Evolutionary conservation across 2,329 filamentous ascomycete species (phyloP).

Genomic region (Cordyceps militaris): DNA sequence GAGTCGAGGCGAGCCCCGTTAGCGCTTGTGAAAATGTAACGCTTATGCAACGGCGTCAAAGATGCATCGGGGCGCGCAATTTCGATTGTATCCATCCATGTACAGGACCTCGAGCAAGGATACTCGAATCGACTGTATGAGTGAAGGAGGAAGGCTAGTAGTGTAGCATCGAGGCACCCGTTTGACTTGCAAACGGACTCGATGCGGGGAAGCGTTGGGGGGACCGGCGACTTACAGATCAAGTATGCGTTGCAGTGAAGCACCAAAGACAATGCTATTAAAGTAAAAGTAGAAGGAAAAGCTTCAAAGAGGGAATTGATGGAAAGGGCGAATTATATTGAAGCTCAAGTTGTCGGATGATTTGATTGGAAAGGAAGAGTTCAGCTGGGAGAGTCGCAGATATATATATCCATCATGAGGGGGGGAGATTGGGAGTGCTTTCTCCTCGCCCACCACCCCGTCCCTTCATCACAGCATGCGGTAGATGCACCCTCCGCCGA

Average conservation of each 20-base stretch:
- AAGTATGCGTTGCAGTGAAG: not conserved
- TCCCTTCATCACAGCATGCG: not conserved
- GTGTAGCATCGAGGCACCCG: not conserved
- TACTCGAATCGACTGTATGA: not conserved
- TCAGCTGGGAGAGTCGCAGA: not conserved
- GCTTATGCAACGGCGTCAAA: not conserved
- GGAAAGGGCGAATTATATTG: not conserved
- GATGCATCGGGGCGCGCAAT: not conserved
- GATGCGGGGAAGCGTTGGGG: not conserved
- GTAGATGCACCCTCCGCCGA: not conserved
- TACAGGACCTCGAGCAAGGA: not conserved
- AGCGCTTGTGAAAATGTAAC: not conserved
- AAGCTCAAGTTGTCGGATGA: not conserved
- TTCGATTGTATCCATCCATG: not conserved
- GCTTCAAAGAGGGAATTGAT: not conserved
- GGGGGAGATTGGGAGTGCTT: not conserved
- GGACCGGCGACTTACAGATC: not conserved
- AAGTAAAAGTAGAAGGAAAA: not conserved
- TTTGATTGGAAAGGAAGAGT: not conserved
- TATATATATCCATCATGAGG: slow-evolving; percentile 5
- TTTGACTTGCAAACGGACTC: slow-evolving; percentile 9
- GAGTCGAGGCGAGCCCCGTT: not conserved
- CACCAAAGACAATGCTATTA: not conserved
- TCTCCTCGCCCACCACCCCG: not conserved
- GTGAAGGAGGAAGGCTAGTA: not conserved